Base-by-base conservation (phyloP, 2,329 filamentous ascomycete genomes). In the Metarhizium album region DNA sequence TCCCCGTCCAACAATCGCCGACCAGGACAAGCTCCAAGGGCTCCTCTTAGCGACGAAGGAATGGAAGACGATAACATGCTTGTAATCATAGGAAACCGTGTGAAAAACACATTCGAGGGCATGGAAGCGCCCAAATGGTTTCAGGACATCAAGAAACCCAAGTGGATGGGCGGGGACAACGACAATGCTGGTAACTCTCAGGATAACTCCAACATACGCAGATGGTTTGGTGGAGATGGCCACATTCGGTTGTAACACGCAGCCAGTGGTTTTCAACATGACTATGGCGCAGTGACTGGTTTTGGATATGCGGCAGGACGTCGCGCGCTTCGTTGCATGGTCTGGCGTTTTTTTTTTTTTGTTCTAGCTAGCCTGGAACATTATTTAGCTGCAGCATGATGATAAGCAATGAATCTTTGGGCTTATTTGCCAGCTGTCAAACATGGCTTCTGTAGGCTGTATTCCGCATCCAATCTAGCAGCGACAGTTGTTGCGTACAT, bases 41-140 rank as follows among this genome's bases (percentile, higher is more conserved):
- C 20, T 22, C 42, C 52, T 2, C 24, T 48, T 9, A 37, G 47
- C 24, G 66, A 76, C 20, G 76, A 79, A 0, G 76, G 78, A 7
- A 78, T 79, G 1, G 84, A 87, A 31, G 83, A 90, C 14, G 87
- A 89, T 50, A 88, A 84, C 57, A 88, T 95, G 66, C 90, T 97
- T 62, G 79, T 87, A 57, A 84, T 85, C 33, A 82, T 97, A 54
- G 83, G 87, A 0, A 87, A 94, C 62, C 78, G 91, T 35, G 83
- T 98, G 59, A 87, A 84, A 67, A 98, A 98, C 62, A 97, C 93
- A 0, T 81, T 97, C 48, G 91, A 97, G 54, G 86, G 82, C 0
- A 77, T 89, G 2, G 85, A 90, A 48, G 77, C 84, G 29, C 91
- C 93, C 0, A 83, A 83, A 56, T 97, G 90, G 90, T 72, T 95